Evolutionary conservation across 2,329 filamentous ascomycete genomes (phyloP).

Genomic region (Fusarium sp.): DNA sequence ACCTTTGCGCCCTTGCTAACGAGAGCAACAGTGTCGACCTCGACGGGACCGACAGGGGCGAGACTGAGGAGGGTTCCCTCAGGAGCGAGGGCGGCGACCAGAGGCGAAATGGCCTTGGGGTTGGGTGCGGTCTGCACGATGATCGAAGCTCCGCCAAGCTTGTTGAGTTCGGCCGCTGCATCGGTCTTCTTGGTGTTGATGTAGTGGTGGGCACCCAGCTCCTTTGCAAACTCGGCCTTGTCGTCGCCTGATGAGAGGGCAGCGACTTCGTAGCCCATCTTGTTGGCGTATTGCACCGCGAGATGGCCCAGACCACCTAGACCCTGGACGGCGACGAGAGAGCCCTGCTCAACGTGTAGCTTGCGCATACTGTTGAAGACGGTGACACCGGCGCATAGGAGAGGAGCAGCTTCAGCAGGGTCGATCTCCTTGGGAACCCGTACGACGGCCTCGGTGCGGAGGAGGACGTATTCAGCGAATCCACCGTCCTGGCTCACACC

Average conservation of each 20-base stretch:
- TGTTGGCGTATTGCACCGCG: constrained; percentile 81
- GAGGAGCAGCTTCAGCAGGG: constrained; percentile 69
- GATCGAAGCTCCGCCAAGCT: constrained; percentile 73
- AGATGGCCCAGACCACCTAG: constrained; percentile 84
- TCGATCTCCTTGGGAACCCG: constrained; percentile 68
- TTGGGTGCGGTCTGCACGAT: constrained; percentile 77
- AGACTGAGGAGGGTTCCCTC: constrained; percentile 74
- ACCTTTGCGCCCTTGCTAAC: constrained; percentile 71
- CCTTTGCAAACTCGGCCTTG: constrained; percentile 77
- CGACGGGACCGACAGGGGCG: constrained; percentile 64
- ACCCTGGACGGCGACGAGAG: constrained; percentile 74
- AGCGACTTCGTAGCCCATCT: constrained; percentile 83
- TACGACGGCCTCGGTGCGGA: constrained; percentile 74
- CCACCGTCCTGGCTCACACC: constrained; percentile 78
- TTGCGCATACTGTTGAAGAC: constrained; percentile 74
- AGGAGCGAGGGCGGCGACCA: constrained; percentile 68
- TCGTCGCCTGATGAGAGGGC: constrained; percentile 76
- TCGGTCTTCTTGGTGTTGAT: constrained; percentile 69
- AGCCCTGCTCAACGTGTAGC: constrained; percentile 66
- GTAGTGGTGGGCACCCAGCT: constrained; percentile 62
- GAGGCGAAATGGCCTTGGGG: constrained; percentile 66
- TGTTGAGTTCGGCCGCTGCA: constrained; percentile 63
- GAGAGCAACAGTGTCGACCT: constrained; percentile 60
- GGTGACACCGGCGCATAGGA: constrained; percentile 77
- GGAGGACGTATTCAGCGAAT: constrained; percentile 75